Conservation (phyloP, 1,284 basidiomycete species). For the Ceraceosorus bombacis region DNA sequence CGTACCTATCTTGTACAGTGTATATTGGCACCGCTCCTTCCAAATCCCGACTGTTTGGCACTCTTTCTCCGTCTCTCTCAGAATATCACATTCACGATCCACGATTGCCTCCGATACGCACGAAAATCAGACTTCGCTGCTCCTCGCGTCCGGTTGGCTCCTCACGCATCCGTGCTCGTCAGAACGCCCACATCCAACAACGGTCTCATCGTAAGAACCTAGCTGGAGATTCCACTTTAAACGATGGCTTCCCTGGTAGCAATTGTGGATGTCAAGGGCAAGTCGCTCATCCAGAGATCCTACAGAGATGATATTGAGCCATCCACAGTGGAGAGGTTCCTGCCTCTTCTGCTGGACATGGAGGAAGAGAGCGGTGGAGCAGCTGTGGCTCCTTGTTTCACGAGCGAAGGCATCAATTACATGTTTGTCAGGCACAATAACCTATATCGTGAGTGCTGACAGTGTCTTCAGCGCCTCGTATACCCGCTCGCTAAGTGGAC, state of each 20-base stretch:
- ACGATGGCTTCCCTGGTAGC: slow-evolving; percentile 59
- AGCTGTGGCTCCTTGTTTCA: slow-evolving; percentile 76
- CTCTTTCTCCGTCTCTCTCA: too few species aligned
- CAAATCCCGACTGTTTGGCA: too few species aligned
- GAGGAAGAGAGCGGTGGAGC: slow-evolving; percentile 88
- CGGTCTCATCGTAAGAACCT: too few species aligned
- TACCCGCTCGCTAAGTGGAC: background rate
- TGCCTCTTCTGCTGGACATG: slow-evolving; percentile 88
- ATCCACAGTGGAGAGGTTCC: slow-evolving; percentile 82
- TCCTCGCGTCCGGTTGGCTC: too few species aligned
- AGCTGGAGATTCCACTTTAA: background rate
- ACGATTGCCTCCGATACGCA: too few species aligned
- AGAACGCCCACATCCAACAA: too few species aligned
- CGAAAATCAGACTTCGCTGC: too few species aligned
- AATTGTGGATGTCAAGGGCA: slow-evolving; percentile 96
- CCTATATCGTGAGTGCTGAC: slow-evolving; percentile 67
- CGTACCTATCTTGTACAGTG: too few species aligned
- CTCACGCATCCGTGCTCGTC: too few species aligned
- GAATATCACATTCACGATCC: too few species aligned
- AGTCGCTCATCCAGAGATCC: slow-evolving; percentile 93
- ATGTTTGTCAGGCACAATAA: slow-evolving; percentile 98
- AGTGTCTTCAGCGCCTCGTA: background rate
- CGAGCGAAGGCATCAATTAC: slow-evolving; percentile 68
- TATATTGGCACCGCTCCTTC: too few species aligned
- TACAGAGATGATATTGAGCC: slow-evolving; percentile 92